These are phyloP conservation scores for Glutinoglossum americanum DNA, from an alignment of 495 filamentous ascomycete species.

Conservation along the genomic window DNA sequence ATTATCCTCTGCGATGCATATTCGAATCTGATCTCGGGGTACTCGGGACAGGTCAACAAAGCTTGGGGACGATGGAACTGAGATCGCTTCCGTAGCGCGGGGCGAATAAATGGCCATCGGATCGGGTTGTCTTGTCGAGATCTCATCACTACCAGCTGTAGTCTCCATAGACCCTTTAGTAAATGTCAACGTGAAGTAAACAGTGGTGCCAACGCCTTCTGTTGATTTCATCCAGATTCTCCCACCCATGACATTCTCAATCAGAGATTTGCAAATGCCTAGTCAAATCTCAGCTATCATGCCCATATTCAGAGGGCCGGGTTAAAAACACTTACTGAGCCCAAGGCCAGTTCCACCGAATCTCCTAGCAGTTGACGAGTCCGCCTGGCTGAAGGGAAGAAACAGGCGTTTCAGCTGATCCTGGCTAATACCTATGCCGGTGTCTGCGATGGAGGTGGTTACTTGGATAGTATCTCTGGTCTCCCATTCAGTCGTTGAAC, in stretches of 20 bases:
- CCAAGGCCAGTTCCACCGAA: conserved; percentile 84
- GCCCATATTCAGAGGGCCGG: background rate
- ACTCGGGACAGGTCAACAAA: conserved; percentile 41
- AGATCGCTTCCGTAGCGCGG: conserved; percentile 14
- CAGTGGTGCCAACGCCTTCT: conserved; percentile 58
- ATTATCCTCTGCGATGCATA: conserved; percentile 86
- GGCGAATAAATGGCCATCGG: conserved; percentile 36
- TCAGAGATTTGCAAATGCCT: conserved; percentile 86
- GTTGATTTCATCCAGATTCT: conserved; percentile 62
- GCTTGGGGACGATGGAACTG: conserved; percentile 12
- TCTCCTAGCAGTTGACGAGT: conserved; percentile 65
- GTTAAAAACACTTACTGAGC: conserved; percentile 17
- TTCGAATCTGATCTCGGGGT: conserved; percentile 52
- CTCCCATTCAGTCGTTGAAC: conserved; percentile 46
- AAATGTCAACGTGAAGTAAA: conserved; percentile 66
- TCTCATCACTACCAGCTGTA: conserved; percentile 12
- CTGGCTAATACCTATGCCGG: conserved; percentile 70
- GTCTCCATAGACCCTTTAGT: conserved; percentile 44
- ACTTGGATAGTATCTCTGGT: conserved; percentile 44
- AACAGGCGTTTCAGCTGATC: conserved; percentile 70
- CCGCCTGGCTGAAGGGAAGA: conserved; percentile 77
- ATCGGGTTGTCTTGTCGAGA: conserved; percentile 20
- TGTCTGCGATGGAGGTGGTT: conserved; percentile 74
- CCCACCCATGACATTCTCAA: conserved; percentile 76
- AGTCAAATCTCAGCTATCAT: background rate